Conservation (phyloP, 148 eudicot species). For the Camellia granthamiana region DNA sequence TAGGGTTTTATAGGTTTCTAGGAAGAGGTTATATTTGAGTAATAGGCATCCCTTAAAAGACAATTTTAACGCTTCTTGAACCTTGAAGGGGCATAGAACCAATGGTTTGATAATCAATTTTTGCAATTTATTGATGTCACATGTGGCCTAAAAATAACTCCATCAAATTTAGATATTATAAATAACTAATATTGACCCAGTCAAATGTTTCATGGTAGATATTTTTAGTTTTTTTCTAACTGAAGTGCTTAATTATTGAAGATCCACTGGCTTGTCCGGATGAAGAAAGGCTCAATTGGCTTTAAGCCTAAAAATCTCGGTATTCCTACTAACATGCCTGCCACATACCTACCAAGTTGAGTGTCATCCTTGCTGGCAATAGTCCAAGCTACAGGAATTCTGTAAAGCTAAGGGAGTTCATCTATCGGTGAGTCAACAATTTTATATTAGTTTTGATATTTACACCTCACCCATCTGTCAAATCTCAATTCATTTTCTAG, state of each 20-base stretch:
- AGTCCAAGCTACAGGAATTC: slow-evolving; percentile 47
- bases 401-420: slow-evolving; percentile 67
- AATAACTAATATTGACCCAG: too few relatives aligned
- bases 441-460: background rate
- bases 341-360: slow-evolving; percentile 69
- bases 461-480: background rate
- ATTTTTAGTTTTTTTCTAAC: background rate
- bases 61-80: background rate
- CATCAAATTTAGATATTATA: background rate
- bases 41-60: too few relatives aligned
- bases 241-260: slow-evolving; percentile 20
- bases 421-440: slow-evolving; percentile 52
- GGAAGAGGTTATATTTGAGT: too few relatives aligned
- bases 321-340: slow-evolving; percentile 39
- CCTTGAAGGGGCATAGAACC: background rate
- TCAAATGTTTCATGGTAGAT: too few relatives aligned
- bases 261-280: slow-evolving; percentile 68
- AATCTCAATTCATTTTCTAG: background rate
- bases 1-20: too few relatives aligned
- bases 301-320: slow-evolving; percentile 46
- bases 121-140: background rate
- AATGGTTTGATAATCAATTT: background rate
- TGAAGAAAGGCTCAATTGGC: slow-evolving; percentile 51
- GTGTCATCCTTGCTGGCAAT: slow-evolving; percentile 72
- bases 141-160: background rate